Percentiles rank a stretch among this genome's conserved stretches.
These are phyloP conservation scores for Candida sithepensis DNA, from an alignment of 805 yeast genomes.

Conservation along the genomic window DNA sequence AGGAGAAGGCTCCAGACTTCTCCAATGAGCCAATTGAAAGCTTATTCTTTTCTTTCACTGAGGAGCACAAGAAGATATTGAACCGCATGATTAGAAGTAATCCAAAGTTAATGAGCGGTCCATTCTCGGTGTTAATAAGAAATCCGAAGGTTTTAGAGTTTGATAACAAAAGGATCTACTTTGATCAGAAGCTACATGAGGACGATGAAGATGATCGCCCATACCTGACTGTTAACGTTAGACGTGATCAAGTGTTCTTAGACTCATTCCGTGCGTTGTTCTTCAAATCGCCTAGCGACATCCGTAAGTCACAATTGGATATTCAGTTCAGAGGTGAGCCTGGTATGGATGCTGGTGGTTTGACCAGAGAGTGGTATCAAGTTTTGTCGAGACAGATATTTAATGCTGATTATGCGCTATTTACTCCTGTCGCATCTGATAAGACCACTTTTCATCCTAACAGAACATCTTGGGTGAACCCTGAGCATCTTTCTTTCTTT, in stretches of 20 bases:
- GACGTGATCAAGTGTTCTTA: conserved; percentile 86
- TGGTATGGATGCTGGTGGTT: conserved; percentile 98
- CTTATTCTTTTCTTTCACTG: conserved; percentile 81
- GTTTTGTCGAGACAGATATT: conserved; percentile 92
- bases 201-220: conserved; percentile 40
- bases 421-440: conserved; percentile 87
- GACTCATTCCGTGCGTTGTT: conserved; percentile 84
- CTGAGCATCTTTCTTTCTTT: conserved; percentile 89
- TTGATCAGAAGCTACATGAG: conserved; percentile 67
- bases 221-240: conserved; percentile 55
- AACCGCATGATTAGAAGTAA: conserved; percentile 89
- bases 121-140: conserved; percentile 82
- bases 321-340: conserved; percentile 88
- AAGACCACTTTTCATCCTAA: conserved; percentile 95
- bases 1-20: conserved; percentile 62
- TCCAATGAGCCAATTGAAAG: conserved; percentile 72
- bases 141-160: conserved; percentile 90
- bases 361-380: conserved; percentile 96
- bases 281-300: conserved; percentile 71
- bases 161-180: conserved; percentile 87
- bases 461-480: conserved; percentile 85
- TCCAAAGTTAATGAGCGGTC: conserved; percentile 93
- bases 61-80: conserved; percentile 79
- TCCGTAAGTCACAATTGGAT: conserved; percentile 68
- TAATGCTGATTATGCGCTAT: conserved; percentile 91